Base-by-base conservation (phyloP, 345 rosid genomes). In the Mercurialis annua region DNA sequence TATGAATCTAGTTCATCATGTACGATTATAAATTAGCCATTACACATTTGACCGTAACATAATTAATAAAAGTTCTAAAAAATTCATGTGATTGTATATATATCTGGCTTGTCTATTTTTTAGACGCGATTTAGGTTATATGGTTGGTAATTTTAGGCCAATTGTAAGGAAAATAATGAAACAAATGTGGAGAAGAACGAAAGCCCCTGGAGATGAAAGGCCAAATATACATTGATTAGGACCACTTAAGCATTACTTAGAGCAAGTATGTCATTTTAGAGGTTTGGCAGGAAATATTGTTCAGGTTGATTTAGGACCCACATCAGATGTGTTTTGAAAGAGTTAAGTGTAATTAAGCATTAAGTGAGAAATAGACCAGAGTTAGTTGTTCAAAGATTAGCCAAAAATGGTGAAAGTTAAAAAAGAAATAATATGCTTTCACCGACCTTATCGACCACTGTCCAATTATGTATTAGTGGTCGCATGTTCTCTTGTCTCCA, bases 361-460 rank as follows among this genome's bases (percentile, higher is more conserved):
- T 16, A 6, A 52, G 26, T 33, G 38, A 36, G 62, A n/a, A 67
- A 57, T 26, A 2, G 56, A 20, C 31, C 40, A 26, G n/a, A n/a
- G n/a, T 16, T 47, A 40, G 10, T 16, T 1, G 21, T 26, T 52
- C 30, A 34, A 27, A 44, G 3, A 59, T 27, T 1, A 8, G 47
- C 21, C 26, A 9, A 30, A 47, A 30, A 31, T 18, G 23, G 31
- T 17, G 23, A 66, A 66, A 14, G 50, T 4, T 17, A 14, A 26
- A 30, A 12, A 40, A 14, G 10, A 8, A 40, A 20, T 51, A 48
- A 65, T 70, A 68, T 75, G 71, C 66, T 71, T 74, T 68, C 78
- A 60, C 80, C 86, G 83, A 73, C 86, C 82, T 77, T 75, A 80
- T 73, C 80, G 43, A 50, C 21, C 20, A 7, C 9, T 65, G 73